Evolutionary conservation across 2,329 filamentous ascomycete species (phyloP), one percentile per base, ranked within the genome.

Genomic region (Aspergillus felis): DNA sequence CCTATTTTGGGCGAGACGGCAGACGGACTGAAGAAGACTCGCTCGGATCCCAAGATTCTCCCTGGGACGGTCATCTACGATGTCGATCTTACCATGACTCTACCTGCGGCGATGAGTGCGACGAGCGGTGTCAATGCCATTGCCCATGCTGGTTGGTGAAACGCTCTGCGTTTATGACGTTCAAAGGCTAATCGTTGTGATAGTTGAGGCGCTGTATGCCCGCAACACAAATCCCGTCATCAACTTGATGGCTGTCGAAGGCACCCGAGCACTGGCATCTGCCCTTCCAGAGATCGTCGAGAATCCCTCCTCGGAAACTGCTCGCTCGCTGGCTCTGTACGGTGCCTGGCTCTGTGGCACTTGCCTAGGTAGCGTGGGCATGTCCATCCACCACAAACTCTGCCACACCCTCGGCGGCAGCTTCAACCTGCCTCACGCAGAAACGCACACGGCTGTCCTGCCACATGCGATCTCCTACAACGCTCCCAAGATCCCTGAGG

Each of bases 311-410:
- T 78, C 76, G 6, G 59, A 67, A 38, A 69, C 75, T 4, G 83
- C 84, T 2, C 79, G 84, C 2, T 79, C 77, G 3, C 70, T 70
- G 2, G 84, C 84, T 14, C 78, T 84, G 1, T 87, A 87, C 64
- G 86, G 85, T 24, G 85, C 86, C 41, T 88, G 84, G 84, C 80
- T 88, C 1, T 87, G 84, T 63, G 84, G 84, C 32, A 80, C 77
- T 25, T 86, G 83, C 63, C 76, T 87, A 1, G 85, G 84, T 5
- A 81, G 75, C 57, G 82, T 84, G 2, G 80, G 80, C 54, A 87
- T 88, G 83, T 80, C 83, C 2, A 78, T 88, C 14, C 86, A 88
- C 66, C 86, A 88, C 71, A 89, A 88, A 68, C 79, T 89, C 1
- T 87, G 85, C 72, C 86, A 88, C 66, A 83, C 82, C 0, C 75